Evolutionary conservation across 306 rosid genomes (phyloP), one percentile per base, ranked within the genome.

Genomic region (Alnus rubra): DNA sequence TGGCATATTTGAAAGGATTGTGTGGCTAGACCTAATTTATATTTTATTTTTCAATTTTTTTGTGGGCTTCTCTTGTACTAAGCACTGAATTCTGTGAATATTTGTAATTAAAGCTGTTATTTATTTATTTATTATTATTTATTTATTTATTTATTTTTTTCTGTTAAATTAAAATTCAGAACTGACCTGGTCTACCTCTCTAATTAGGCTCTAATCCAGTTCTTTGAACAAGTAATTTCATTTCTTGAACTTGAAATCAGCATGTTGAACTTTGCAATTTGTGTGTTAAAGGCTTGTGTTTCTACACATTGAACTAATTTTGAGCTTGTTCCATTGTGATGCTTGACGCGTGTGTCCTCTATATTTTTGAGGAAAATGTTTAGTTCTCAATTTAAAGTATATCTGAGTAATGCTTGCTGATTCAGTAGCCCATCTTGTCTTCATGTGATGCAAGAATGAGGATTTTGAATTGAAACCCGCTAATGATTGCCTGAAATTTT

Each of bases 141-240:
- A 33, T 33, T 33, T 33, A 33, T 33, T 33, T n/a, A n/a, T n/a
- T n/a, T n/a, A n/a, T n/a, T n/a, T n/a, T 33, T 33, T 33, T 59
- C 28, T 3, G 15, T 28, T 1, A 19, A 59, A 59, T 59, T 67
- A 9, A 67, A 39, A 39, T 67, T n/a, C 7, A 42, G 50, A 39
- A 42, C 8, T n/a, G 30, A 42, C 31, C 45, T 7, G 63, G 51
- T 68, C 14, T 14, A 60, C 72, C 30, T 64, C 39, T 64, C 75
- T 72, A 53, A 74, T 74, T 48, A 54, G 49, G 71, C 52, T 68
- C 72, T n/a, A 18, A 58, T 18, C 39, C 9, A 42, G 11, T 45
- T 51, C 13, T 44, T 53, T 44, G 31, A 11, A 15, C 23, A 16
- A 65, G 5, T 18, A 10, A 10, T 54, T 30, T 35, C 1, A 42